A percentile compares a stretch with the other conserved stretches of the same genome.
phyloP scores from a whole-genome alignment of 441 rosid genomes.

The Mallotus repandus region DNA sequence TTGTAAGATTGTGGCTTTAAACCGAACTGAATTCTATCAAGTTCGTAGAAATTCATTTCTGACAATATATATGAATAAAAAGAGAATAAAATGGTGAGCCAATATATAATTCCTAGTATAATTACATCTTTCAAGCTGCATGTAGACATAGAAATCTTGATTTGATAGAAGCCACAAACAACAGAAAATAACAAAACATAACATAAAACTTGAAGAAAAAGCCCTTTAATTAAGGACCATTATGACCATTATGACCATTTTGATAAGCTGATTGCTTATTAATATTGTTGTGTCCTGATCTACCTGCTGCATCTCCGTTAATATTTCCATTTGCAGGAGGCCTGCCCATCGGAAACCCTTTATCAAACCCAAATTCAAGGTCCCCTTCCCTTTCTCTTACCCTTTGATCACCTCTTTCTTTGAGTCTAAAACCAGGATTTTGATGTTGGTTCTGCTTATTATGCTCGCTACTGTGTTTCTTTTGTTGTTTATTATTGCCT shows the following conservation, averaged over 20 bases:
- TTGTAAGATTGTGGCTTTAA: no score
- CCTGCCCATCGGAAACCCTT: slow-evolving; percentile 30
- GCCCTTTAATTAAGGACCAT: no score
- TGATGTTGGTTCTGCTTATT: not conserved
- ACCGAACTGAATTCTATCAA: no score
- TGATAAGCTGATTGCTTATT: slow-evolving; percentile 30
- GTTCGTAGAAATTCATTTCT: no score
- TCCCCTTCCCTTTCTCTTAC: slow-evolving; percentile 28
- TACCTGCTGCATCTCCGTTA: slow-evolving; percentile 29
- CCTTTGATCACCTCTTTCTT: slow-evolving; percentile 39
- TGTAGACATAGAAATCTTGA: not conserved
- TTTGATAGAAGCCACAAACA: not conserved
- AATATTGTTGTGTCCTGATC: slow-evolving; percentile 24
- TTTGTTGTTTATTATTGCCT: not conserved
- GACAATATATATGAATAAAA: no score
- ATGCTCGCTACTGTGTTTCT: slow-evolving; percentile 16
- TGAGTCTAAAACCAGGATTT: slow-evolving; percentile 25
- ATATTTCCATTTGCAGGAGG: slow-evolving; percentile 14
- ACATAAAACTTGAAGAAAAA: not conserved
- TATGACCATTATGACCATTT: no score
- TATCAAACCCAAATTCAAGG: slow-evolving; percentile 46
- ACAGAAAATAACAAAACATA: no score
- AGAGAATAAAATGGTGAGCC: no score
- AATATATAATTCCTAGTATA: not conserved
- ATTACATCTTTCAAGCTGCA: slow-evolving; percentile 8